These are phyloP conservation scores for Coleophoma cylindrospora DNA, from an alignment of 2,329 filamentous ascomycete species.

Conservation along the genomic window DNA sequence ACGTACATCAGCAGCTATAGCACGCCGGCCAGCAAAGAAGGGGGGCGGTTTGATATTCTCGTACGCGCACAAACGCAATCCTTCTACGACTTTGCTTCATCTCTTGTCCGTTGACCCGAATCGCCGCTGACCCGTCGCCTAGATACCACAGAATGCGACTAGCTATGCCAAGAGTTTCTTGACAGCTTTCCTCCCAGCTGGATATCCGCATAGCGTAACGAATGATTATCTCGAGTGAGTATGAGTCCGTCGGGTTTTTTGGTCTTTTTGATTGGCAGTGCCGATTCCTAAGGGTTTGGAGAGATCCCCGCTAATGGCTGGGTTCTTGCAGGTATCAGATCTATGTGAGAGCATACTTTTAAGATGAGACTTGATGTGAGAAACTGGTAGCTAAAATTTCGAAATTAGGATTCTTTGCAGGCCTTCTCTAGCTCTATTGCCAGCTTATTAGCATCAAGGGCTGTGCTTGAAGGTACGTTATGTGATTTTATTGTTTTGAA, in stretches of 20 bases:
- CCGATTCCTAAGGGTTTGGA: background rate
- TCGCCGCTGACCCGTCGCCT: background rate
- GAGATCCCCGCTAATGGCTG: background rate
- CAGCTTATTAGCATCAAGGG: constrained; percentile 58
- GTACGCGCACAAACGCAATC: constrained; percentile 8
- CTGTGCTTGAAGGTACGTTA: constrained; percentile 56
- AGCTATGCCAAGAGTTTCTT: constrained; percentile 32
- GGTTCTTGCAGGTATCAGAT: constrained; percentile 53
- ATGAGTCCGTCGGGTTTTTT: background rate
- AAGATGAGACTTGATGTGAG: background rate
- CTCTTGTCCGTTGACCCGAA: no score
- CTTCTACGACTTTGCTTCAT: no score
- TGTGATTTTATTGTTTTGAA: no score
- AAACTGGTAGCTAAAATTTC: background rate
- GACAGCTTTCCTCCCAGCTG: constrained; percentile 61
- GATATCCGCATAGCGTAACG: constrained; percentile 67
- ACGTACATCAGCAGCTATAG: constrained; percentile 19
- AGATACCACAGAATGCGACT: constrained; percentile 18
- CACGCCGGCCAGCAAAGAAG: background rate
- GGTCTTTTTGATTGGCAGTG: background rate
- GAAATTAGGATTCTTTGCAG: constrained; percentile 51
- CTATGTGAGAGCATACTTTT: constrained; percentile 50
- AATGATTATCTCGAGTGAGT: constrained; percentile 62
- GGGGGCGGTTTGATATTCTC: constrained; percentile 18
- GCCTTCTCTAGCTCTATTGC: constrained; percentile 63